These are phyloP conservation scores for Parietichytrium sp. DNA, from an alignment of 108 stramenopile genomes.

Conservation along the genomic window DNA sequence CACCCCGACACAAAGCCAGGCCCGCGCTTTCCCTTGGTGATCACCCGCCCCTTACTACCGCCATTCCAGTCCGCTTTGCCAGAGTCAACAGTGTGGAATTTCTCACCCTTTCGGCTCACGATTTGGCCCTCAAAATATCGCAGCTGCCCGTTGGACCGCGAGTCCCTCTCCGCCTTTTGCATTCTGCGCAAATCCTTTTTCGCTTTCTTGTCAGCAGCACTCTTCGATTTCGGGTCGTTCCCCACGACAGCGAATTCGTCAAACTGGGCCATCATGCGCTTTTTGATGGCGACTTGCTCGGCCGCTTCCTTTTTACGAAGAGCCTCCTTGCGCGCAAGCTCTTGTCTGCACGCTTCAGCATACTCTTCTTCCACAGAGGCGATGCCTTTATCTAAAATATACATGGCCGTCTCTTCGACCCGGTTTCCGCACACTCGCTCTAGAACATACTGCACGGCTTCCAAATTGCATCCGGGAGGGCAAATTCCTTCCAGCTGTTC, in stretches of 20 bases:
- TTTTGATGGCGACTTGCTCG: neutral
- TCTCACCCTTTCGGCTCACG: constrained; percentile 11
- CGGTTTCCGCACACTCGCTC: no score
- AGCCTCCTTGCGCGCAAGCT: no score
- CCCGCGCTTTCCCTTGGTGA: constrained; percentile 36
- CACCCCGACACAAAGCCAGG: neutral
- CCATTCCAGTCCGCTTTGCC: constrained; percentile 33
- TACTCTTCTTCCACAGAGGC: constrained; percentile 9
- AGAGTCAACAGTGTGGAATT: neutral
- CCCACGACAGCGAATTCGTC: neutral
- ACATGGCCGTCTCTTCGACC: constrained; percentile 36
- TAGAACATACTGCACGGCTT: no score
- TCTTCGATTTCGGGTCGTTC: neutral
- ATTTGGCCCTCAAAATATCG: constrained; percentile 32
- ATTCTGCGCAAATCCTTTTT: neutral
- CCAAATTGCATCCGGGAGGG: no score
- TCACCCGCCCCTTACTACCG: neutral
- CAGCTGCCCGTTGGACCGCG: neutral
- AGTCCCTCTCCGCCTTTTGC: neutral
- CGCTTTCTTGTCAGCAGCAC: neutral
- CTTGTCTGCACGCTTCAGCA: neutral
- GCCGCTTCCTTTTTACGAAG: no score
- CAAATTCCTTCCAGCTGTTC: no score
- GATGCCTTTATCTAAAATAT: neutral
- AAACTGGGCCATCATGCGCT: constrained; percentile 13